Percentiles rank a stretch among this genome's conserved stretches.
These are phyloP conservation scores for Corinectria fuckeliana DNA, from an alignment of 2,329 filamentous ascomycete species.

Conservation along the genomic window DNA sequence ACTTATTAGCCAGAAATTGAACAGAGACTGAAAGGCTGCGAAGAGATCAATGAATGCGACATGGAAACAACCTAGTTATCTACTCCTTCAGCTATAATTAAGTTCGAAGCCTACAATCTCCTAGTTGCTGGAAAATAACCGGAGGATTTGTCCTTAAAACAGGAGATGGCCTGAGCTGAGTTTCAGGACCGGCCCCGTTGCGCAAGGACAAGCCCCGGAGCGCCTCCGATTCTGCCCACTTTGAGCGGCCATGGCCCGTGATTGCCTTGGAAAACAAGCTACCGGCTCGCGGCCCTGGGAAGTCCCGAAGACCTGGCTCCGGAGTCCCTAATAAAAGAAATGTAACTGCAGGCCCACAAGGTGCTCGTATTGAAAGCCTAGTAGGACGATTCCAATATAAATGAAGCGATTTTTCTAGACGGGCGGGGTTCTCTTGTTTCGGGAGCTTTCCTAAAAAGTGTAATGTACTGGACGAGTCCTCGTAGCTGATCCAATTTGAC, in stretches of 20 bases:
- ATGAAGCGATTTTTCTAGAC: neutral
- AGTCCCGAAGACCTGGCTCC: neutral
- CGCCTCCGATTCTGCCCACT: neutral
- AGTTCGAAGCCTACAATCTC: neutral
- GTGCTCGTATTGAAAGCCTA: neutral
- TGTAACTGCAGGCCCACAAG: neutral
- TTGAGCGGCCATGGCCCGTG: neutral
- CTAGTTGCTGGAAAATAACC: neutral
- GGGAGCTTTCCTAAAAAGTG: neutral
- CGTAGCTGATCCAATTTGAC: neutral
- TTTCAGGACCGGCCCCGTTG: slow-evolving; percentile 5
- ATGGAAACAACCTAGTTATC: neutral
- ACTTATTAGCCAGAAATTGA: slow-evolving; percentile 4
- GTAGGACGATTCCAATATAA: neutral
- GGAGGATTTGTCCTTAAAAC: slow-evolving; percentile 8
- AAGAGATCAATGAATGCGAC: neutral
- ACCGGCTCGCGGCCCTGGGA: slow-evolving; percentile 5
- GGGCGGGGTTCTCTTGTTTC: neutral
- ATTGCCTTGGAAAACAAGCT: neutral
- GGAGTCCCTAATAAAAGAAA: neutral
- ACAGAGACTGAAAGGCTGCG: neutral
- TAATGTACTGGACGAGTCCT: neutral
- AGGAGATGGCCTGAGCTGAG: neutral
- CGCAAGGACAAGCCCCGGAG: neutral
- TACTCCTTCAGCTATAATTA: neutral